phyloP scores from a whole-genome alignment of 805 yeast genomes.

The Yarrowia keelungensis region DNA sequence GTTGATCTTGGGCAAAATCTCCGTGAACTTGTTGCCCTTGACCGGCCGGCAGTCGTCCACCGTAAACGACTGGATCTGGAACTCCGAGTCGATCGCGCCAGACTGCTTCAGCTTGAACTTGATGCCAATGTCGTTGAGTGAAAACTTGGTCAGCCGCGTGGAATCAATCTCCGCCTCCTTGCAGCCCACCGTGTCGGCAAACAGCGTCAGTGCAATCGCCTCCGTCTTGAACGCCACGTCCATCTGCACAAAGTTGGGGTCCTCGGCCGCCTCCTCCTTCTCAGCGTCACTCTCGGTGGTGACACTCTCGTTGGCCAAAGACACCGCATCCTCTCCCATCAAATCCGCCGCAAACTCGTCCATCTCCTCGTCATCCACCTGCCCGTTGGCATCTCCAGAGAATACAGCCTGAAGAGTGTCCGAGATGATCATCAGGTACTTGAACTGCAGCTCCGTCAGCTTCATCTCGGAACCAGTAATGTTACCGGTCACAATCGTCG shows the following conservation, averaged over 20 bases:
- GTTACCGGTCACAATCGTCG: slow-evolving; percentile 60
- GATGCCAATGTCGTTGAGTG: slow-evolving; percentile 65
- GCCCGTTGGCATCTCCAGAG: slow-evolving; percentile 50
- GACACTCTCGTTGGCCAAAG: slow-evolving; percentile 29
- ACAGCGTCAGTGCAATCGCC: slow-evolving; percentile 61
- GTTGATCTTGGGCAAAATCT: slow-evolving; percentile 75
- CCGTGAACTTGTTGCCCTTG: slow-evolving; percentile 73
- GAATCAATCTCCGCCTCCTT: slow-evolving; percentile 45
- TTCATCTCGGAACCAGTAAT: slow-evolving; percentile 68
- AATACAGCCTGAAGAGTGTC: slow-evolving; percentile 65
- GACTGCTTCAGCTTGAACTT: slow-evolving; percentile 60
- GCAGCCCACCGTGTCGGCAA: slow-evolving; percentile 44
- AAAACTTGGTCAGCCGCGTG: slow-evolving; percentile 58
- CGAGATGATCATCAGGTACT: slow-evolving; percentile 61
- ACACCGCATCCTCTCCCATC: slow-evolving; percentile 41
- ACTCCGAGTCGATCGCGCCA: slow-evolving; percentile 63
- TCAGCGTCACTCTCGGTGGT: slow-evolving; percentile 1
- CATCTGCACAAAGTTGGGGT: slow-evolving; percentile 37
- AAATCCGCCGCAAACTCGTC: slow-evolving; percentile 50
- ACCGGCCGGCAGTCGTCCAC: slow-evolving; percentile 74
- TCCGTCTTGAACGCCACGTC: slow-evolving; percentile 61
- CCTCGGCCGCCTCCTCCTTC: slow-evolving; percentile 14
- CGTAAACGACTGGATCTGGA: slow-evolving; percentile 73
- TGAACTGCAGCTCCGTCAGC: slow-evolving; percentile 75
- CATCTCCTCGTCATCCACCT: slow-evolving; percentile 64